Percentiles rank a stretch among this genome's conserved stretches.
Conservation (phyloP, 768 basidiomycete species). For the Polyporus arcularius region DNA sequence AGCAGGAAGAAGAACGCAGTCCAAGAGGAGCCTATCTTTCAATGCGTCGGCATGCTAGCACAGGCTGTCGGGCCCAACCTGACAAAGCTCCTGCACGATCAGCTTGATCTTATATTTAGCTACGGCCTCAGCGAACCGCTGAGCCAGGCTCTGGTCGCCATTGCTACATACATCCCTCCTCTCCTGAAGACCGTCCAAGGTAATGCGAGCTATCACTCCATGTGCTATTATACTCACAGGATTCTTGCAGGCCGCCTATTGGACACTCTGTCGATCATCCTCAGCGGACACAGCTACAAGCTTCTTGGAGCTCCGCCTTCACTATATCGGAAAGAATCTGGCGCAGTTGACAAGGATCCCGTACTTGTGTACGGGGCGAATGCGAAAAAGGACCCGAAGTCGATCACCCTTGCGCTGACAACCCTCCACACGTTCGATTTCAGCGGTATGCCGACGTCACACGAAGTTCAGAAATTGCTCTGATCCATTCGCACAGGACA, state of each 20-base stretch:
- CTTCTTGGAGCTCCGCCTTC: constrained; percentile 83
- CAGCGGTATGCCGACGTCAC: constrained; percentile 57
- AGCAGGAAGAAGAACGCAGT: constrained; percentile 84
- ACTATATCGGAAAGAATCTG: constrained; percentile 53
- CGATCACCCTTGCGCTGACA: constrained; percentile 80
- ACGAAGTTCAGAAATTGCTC: neutral
- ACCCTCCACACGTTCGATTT: constrained; percentile 95
- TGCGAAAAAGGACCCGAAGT: constrained; percentile 57
- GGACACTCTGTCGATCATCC: constrained; percentile 76
- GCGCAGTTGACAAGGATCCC: constrained; percentile 47
- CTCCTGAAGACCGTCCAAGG: constrained; percentile 92
- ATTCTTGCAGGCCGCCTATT: constrained; percentile 76
- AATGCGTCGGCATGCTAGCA: constrained; percentile 96
- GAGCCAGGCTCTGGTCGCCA: constrained; percentile 78
- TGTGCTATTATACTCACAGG: neutral
- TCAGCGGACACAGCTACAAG: constrained; percentile 84
- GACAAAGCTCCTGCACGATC: constrained; percentile 93
- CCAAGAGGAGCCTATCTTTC: constrained; percentile 93
- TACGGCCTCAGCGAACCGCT: constrained; percentile 92
- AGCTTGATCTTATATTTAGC: constrained; percentile 94
- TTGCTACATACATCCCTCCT: constrained; percentile 86
- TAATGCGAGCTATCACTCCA: constrained; percentile 29
- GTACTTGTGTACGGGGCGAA: constrained; percentile 1
- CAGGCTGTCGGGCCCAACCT: constrained; percentile 94
- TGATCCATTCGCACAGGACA: constrained; percentile 57